Evolutionary conservation across 805 yeast genomes (phyloP), one percentile per base, ranked within the genome.

Genomic region (Candida orba): DNA sequence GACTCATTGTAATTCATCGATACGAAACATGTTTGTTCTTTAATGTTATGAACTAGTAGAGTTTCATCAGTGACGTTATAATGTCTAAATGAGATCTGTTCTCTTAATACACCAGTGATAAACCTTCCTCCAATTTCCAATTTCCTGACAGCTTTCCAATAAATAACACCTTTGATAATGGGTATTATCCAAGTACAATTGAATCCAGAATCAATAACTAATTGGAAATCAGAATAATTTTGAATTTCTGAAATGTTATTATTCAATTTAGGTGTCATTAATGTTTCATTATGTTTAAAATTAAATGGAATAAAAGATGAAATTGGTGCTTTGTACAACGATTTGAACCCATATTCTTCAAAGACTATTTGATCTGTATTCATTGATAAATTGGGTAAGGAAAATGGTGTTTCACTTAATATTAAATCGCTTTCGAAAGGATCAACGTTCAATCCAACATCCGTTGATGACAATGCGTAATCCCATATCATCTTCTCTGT

Each of bases 1-100:
- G 78, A 74, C 18, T 58, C 53, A 20, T 62, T 65, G 53, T 79
- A 86, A 53, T 84, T 77, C 18, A 52, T 48, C 0, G 91, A 78
- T n/a, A 86, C 76, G 67, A 76, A 79, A 60, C 86, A 73, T 32
- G 91, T 67, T 46, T 75, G 69, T 57, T 90, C 96, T 57, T 93
- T 93, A 51, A 95, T 84, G 39, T 84, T 80, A 57, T 89, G 87
- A 39, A 93, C 81, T 38, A 93, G 65, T 3, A 84, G 69, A 0
- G 95, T 82, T 62, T 95, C 99, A 48, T 93, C 96, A 58, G 87
- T 80, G 52, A 93, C 89, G 57, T 93, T 91, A 61, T 90, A 93
- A 66, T 93, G 93, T 42, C 97, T 71, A 58, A 84, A 93, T 3
- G 96, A 87, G 12, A 91, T 76, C 39, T 86, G 72, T 57, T 93